phyloP scores from a whole-genome alignment of 2,329 filamentous ascomycete species.

The Aspergillus calidoustus region DNA sequence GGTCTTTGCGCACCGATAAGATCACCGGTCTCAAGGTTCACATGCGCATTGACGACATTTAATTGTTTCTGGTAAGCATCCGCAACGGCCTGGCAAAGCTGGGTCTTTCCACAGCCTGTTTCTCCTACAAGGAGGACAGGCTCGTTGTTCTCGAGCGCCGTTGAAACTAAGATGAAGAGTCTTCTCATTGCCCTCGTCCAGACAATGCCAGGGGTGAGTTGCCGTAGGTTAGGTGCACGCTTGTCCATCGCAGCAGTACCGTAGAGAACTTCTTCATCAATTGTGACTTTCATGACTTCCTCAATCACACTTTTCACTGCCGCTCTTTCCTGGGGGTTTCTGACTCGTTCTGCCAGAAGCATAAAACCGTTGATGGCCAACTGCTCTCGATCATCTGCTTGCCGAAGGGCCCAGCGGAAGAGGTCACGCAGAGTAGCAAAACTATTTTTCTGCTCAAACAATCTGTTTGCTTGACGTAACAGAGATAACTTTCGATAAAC shows the following conservation, averaged over 20 bases:
- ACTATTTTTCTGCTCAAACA: slow-evolving; percentile 97
- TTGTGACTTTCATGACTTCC: slow-evolving; percentile 81
- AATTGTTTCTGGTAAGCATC: slow-evolving; percentile 76
- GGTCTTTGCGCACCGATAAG: slow-evolving; percentile 94
- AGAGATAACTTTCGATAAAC: slow-evolving; percentile 93
- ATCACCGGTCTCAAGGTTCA: slow-evolving; percentile 97
- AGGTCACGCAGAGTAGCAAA: slow-evolving; percentile 96
- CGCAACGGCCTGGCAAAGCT: slow-evolving; percentile 89
- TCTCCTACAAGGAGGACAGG: slow-evolving; percentile 94
- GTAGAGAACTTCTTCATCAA: slow-evolving; percentile 77
- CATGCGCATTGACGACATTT: slow-evolving; percentile 93
- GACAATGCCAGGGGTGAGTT: slow-evolving; percentile 63
- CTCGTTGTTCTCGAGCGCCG: slow-evolving; percentile 86
- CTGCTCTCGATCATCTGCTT: slow-evolving; percentile 82
- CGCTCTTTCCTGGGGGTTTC: slow-evolving; percentile 82
- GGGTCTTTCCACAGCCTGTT: slow-evolving; percentile 97
- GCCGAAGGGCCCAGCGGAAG: slow-evolving; percentile 90
- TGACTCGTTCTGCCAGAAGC: slow-evolving; percentile 90
- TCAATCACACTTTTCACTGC: slow-evolving; percentile 90
- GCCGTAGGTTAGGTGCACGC: slow-evolving; percentile 52
- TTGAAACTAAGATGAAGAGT: slow-evolving; percentile 84
- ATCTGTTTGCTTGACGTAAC: slow-evolving; percentile 82
- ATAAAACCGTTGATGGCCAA: slow-evolving; percentile 94
- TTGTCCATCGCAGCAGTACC: slow-evolving; percentile 62
- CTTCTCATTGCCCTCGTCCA: slow-evolving; percentile 96